Evolutionary conservation across 2,329 filamentous ascomycete species (phyloP), one percentile per base, ranked within the genome.

Genomic region (Colletotrichum noveboracense): DNA sequence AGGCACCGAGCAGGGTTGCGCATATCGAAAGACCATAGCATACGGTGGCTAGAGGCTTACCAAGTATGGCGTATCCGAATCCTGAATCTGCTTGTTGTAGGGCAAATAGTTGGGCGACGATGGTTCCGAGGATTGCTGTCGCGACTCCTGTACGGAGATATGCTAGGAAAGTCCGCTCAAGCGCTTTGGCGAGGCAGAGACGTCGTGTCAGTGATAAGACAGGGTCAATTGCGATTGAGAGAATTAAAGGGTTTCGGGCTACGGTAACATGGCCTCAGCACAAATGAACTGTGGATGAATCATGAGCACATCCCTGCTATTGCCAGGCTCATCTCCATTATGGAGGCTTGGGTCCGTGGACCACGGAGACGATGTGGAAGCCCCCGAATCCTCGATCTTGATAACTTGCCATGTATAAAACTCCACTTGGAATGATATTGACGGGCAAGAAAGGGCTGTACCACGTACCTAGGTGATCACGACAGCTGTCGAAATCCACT

Each of bases 141-240:
- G 90, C 88, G 48, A 94, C 84, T 0, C 93, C 94, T 3, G 93
- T 95, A 24, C 94, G 90, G 34, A 95, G 88, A 82, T 95, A 95
- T 34, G 89, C 93, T 21, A 96, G 89, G 80, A 93, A 96, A 21
- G 94, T 96, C 72, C 94, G 88, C 83, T 96, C 93, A 70, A 95
- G 89, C 48, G 94, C 94, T 95, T 79, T 66, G 18, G 21, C 6
- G 4, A 36, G 28, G 26, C 28, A 62, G 62, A 34, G 70, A 74
- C 65, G 66, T 36, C 56, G 61, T 70, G 73, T 75, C 30, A 72
- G 76, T 52, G 75, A 73, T 77, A 48, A 12, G 8, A 18, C 48
- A 62, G 52, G n/a, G 6, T 9, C n/a, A 48, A 48, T 48, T 13
- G 43, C 43, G 10, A 48, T 21, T 48, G 18, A 48, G 18, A 48